Conservation (phyloP, 768 basidiomycete species). For the Coprinopsis cinerea region DNA sequence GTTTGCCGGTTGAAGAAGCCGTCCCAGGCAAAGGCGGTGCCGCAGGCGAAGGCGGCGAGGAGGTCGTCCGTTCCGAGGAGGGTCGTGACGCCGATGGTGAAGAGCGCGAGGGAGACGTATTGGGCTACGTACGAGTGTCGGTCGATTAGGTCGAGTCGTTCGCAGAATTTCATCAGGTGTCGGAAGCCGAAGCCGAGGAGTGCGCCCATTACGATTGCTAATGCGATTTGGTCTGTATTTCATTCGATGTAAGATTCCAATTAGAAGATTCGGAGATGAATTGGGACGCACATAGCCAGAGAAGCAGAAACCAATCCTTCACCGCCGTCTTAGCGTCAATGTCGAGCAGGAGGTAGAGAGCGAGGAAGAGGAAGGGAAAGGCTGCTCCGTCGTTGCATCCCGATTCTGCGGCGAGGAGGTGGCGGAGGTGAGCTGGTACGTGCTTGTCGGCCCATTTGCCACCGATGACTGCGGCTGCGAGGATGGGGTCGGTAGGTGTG, state of each 20-base stretch:
- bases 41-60: conserved; percentile 90
- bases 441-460: conserved; percentile 98
- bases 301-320: conserved; percentile 79
- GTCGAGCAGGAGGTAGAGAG: conserved; percentile 82
- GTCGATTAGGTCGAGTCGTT: conserved; percentile 82
- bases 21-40: conserved; percentile 96
- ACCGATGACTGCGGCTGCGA: conserved; percentile 88
- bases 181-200: conserved; percentile 74
- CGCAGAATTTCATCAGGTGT: conserved; percentile 90
- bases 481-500: conserved; percentile 91
- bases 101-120: conserved; percentile 76
- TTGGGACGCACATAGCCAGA: conserved; percentile 73
- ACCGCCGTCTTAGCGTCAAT: conserved; percentile 54
- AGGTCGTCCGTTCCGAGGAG: conserved; percentile 92
- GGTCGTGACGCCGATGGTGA: conserved; percentile 79
- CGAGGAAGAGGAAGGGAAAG: conserved; percentile 88
- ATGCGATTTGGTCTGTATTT: conserved; percentile 62
- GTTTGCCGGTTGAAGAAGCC: conserved; percentile 91
- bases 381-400: conserved; percentile 98
- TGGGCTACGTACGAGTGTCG: conserved; percentile 93
- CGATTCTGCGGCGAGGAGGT: conserved; percentile 65
- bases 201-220: conserved; percentile 73
- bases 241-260: conserved; percentile 9
- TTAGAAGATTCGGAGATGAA: conserved; percentile 8
- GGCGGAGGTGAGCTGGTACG: conserved; percentile 77